These are phyloP conservation scores for Salix exigua DNA, from an alignment of 345 rosid species.

Conservation along the genomic window DNA sequence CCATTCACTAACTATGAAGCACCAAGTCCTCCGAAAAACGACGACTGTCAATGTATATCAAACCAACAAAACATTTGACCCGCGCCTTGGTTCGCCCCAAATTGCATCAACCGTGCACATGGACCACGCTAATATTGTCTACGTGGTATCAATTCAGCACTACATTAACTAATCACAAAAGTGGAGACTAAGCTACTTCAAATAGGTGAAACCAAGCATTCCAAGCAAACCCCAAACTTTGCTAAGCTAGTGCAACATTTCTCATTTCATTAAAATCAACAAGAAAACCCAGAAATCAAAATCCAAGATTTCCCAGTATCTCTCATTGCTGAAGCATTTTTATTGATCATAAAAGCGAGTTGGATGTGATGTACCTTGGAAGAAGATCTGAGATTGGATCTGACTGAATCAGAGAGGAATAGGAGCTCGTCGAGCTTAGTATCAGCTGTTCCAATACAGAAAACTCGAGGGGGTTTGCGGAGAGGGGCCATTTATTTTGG, in stretches of 20 bases:
- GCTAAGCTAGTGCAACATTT: background rate
- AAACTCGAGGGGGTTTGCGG: slow-evolving; percentile 35
- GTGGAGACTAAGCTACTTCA: background rate
- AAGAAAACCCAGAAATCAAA: background rate
- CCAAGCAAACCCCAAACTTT: background rate
- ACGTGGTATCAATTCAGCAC: background rate
- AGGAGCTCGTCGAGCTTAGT: slow-evolving; percentile 82
- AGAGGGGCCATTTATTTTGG: slow-evolving; percentile 8
- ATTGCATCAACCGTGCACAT: background rate
- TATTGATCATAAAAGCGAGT: background rate
- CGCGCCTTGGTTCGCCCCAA: background rate
- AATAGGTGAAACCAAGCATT: background rate
- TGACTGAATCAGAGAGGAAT: slow-evolving; percentile 61
- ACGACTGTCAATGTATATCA: background rate
- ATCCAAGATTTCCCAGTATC: background rate
- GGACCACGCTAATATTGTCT: background rate
- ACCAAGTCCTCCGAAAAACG: background rate
- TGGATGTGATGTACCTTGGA: slow-evolving; percentile 35
- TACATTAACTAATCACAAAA: background rate
- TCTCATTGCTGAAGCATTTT: background rate
- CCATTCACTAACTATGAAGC: background rate
- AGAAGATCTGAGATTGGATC: slow-evolving; percentile 46
- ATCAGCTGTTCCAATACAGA: slow-evolving; percentile 83
- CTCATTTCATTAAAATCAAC: background rate
- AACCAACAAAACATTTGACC: background rate